A percentile compares a stretch with the other conserved stretches of the same genome.
These are phyloP conservation scores for Elsinoe fawcettii DNA, from an alignment of 2,329 filamentous ascomycete species.

Conservation along the genomic window DNA sequence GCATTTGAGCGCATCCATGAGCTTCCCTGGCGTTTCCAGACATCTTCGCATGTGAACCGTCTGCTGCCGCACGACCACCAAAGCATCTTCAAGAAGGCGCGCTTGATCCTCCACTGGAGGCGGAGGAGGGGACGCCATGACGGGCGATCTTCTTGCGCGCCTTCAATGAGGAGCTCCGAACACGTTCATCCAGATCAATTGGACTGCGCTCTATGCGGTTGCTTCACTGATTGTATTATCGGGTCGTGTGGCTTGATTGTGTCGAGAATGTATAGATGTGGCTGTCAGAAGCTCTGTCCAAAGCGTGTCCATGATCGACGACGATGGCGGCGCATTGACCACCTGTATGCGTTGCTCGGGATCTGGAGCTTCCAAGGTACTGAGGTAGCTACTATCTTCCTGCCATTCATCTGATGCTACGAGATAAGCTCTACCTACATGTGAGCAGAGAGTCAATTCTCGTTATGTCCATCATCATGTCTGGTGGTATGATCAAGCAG, in stretches of 20 bases:
- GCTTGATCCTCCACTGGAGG: slow-evolving; percentile 54
- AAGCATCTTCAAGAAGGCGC: slow-evolving; percentile 91
- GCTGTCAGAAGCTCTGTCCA: slow-evolving; percentile 7
- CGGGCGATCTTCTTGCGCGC: slow-evolving; percentile 4
- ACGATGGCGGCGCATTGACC: slow-evolving; percentile 2
- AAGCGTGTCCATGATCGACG: slow-evolving; percentile 13
- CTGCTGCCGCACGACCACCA: slow-evolving; percentile 94
- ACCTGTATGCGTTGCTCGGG: neutral
- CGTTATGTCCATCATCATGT: no score
- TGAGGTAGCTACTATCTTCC: neutral
- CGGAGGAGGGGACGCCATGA: slow-evolving; percentile 40
- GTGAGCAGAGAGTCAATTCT: no score
- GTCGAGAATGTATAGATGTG: slow-evolving; percentile 21
- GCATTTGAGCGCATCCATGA: slow-evolving; percentile 99
- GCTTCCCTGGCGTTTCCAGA: slow-evolving; percentile 91
- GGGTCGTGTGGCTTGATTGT: slow-evolving; percentile 11
- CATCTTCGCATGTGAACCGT: slow-evolving; percentile 96
- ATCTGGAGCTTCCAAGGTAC: neutral
- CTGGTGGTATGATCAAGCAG: no score
- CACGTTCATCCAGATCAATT: slow-evolving; percentile 12
- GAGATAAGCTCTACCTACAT: no score
- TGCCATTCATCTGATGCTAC: no score
- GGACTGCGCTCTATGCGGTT: neutral
- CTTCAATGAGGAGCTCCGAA: slow-evolving; percentile 18
- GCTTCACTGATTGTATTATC: slow-evolving; percentile 4